Conservation (phyloP, 305 asterid genomes). For the Fraxinus floribunda region DNA sequence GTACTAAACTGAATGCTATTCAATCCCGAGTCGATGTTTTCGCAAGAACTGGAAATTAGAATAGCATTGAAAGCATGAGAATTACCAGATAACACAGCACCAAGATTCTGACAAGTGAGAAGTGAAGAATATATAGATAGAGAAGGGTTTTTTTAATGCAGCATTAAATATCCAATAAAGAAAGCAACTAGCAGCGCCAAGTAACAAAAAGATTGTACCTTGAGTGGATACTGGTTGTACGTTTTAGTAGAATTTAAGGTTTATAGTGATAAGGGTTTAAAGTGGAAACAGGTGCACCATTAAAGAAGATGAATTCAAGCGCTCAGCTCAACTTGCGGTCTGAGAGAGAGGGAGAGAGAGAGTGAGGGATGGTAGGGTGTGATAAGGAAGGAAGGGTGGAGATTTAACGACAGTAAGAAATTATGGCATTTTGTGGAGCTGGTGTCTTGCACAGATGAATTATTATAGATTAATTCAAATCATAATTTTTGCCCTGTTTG, state of each 20-base stretch:
- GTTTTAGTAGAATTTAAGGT: slow-evolving; percentile 14
- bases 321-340: background rate
- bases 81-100: slow-evolving; percentile 24
- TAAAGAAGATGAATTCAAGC: slow-evolving; percentile 29
- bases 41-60: background rate
- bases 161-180: slow-evolving; percentile 32
- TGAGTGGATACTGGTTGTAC: slow-evolving; percentile 23
- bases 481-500: too few relatives aligned
- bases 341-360: slow-evolving; percentile 30
- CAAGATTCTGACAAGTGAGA: slow-evolving; percentile 21
- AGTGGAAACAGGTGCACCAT: slow-evolving; percentile 26
- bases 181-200: background rate
- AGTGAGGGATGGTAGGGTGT: slow-evolving; percentile 33
- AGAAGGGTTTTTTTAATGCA: slow-evolving; percentile 44
- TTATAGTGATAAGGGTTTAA: slow-evolving; percentile 18
- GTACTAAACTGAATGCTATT: too few relatives aligned
- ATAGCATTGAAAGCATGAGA: background rate
- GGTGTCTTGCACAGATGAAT: slow-evolving; percentile 33
- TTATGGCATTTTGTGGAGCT: slow-evolving; percentile 58
- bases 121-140: slow-evolving; percentile 11
- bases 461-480: slow-evolving; percentile 29
- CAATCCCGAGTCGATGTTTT: background rate
- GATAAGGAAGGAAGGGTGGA: slow-evolving; percentile 99
- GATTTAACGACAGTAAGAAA: slow-evolving; percentile 75
- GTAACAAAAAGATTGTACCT: slow-evolving; percentile 23